Evolutionary conservation across 2,329 filamentous ascomycete genomes (phyloP), one percentile per base, ranked within the genome.

Genomic region (Aspergillus sp.): DNA sequence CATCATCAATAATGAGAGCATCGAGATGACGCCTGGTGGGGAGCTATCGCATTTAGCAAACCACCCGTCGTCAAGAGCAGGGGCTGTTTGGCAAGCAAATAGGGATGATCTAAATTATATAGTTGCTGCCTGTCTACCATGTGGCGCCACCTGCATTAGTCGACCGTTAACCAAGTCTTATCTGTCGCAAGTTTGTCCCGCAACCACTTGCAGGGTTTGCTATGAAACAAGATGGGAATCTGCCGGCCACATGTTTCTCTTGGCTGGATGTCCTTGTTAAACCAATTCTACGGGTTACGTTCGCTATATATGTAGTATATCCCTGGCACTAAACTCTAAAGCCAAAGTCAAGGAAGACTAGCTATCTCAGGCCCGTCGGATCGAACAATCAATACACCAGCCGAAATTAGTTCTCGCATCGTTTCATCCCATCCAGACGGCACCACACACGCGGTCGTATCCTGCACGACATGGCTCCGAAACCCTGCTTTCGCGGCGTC

Each of bases 401-500:
- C 76, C 41, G 72, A 74, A 59, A 79, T 73, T 61, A 95, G 78
- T 52, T 84, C 83, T 55, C 68, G 67, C 66, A 80, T 83, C 3
- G 79, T 80, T 6, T 76, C 75, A 0, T 78, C 78, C 89, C 89
- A 91, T 35, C 70, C 73, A 19, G 60, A 69, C 1, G 82, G 79
- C 71, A 89, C 83, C 2, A 97, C 91, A 4, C 90, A 83, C 71
- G 81, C 87, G 5, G 90, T 93, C 8, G 82, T 92, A 67, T 98
- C 91, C 66, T 88, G 85, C 3, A 98, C 79, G 23, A 98, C 82
- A 73, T 83, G 90, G 4, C 89, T 90, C 64, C 74, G 79, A 70
- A 95, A 97, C 0, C 93, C 93, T 66, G 90, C 87, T 62, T 82
- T 84, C 2, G 76, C 81, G 0, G 93, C 88, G 79, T 97, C 90